These are phyloP conservation scores for Cutaneotrichosporon arboriforme DNA, from an alignment of 1,284 basidiomycete genomes.

Conservation along the genomic window DNA sequence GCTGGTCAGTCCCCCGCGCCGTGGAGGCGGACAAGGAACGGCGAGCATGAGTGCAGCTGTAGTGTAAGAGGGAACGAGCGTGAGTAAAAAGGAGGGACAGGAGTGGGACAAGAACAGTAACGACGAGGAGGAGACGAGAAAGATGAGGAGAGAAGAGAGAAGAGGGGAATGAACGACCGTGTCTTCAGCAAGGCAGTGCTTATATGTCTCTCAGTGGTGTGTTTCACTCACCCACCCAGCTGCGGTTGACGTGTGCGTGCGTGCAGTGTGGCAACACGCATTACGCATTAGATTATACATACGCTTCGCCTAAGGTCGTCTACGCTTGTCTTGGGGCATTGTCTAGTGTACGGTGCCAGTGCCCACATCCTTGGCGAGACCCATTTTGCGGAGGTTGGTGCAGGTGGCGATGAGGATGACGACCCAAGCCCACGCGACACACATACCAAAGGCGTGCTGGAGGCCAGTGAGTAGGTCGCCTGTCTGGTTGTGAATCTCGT, in stretches of 20 bases:
- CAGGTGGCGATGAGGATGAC: conserved; percentile 12
- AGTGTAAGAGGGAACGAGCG: not conserved
- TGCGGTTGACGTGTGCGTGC: not conserved
- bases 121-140: not conserved
- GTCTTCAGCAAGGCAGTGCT: not conserved
- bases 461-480: conserved; percentile 20
- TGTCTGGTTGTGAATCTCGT: conserved; percentile 9
- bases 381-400: conserved; percentile 15
- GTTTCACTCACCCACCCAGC: not conserved
- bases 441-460: conserved; percentile 24
- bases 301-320: not conserved
- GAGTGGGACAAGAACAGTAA: not conserved
- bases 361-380: conserved; percentile 14
- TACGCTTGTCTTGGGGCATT: too few species aligned
- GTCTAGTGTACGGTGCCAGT: not conserved
- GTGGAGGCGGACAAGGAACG: not conserved
- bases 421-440: conserved; percentile 20
- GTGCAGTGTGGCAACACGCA: not conserved
- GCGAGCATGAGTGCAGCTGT: not conserved
- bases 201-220: not conserved
- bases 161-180: not conserved
- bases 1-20: too few species aligned
- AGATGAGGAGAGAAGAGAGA: not conserved
- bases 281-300: not conserved
- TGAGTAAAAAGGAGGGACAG: not conserved